Conservation (phyloP, 176 grass and related monocot genomes). For the Zoysia pacifica region DNA sequence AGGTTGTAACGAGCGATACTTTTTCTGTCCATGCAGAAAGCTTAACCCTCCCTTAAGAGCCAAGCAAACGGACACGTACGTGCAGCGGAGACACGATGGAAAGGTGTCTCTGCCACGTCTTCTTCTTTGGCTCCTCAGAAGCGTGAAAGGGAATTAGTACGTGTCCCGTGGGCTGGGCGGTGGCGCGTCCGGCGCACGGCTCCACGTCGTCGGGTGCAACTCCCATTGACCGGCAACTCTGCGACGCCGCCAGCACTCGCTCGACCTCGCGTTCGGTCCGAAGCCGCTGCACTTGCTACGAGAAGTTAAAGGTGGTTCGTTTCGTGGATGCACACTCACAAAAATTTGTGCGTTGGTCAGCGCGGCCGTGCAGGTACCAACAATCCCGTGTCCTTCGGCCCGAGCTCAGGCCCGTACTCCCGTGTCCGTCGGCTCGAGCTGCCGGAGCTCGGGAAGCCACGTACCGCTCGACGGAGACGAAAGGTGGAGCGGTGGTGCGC, state of each 20-base stretch:
- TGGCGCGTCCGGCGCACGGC: not conserved
- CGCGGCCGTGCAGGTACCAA: not conserved
- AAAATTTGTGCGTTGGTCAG: not conserved
- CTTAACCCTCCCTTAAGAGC: too few relatives aligned
- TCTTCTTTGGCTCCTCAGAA: not conserved
- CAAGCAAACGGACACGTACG: too few relatives aligned
- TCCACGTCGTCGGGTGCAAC: constrained; percentile 47
- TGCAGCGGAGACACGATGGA: too few relatives aligned
- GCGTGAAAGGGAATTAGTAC: not conserved
- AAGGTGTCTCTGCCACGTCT: not conserved
- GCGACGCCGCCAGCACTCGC: constrained; percentile 7
- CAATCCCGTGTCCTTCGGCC: not conserved
- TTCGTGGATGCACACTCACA: not conserved
- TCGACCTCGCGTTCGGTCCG: not conserved
- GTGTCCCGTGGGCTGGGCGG: not conserved
- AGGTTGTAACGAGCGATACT: too few relatives aligned
- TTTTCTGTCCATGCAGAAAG: too few relatives aligned
- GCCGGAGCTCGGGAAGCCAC: too few relatives aligned
- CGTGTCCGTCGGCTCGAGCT: too few relatives aligned
- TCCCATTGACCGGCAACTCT: constrained; percentile 25
- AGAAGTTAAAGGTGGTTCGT: not conserved
- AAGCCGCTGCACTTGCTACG: constrained; percentile 25
- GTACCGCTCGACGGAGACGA: too few relatives aligned
- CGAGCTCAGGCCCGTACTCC: too few relatives aligned
- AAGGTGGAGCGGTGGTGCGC: too few relatives aligned